Evolutionary conservation across 495 filamentous ascomycete species (phyloP).

Genomic region (Apodospora peruviana): DNA sequence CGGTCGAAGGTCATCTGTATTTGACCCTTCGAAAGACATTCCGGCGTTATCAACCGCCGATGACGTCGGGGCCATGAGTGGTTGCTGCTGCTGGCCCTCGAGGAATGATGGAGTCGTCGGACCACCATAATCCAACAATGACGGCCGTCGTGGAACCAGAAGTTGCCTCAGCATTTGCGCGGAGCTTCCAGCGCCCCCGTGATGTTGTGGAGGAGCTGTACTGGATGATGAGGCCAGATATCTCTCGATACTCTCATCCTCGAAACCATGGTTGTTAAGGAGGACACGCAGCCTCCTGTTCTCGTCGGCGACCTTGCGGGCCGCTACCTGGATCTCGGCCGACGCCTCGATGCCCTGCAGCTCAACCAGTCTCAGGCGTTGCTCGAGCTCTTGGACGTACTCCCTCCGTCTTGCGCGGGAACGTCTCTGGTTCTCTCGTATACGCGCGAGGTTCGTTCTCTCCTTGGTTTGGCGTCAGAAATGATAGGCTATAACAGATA

Average conservation of each 20-base stretch:
- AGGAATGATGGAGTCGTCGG: too few species aligned
- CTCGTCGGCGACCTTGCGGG: slow-evolving; percentile 57
- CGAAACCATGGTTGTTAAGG: slow-evolving; percentile 18
- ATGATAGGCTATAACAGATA: too few species aligned
- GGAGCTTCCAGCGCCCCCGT: not conserved
- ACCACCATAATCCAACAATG: too few species aligned
- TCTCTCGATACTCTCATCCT: slow-evolving; percentile 13
- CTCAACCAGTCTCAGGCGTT: slow-evolving; percentile 56
- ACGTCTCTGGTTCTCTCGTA: slow-evolving; percentile 77
- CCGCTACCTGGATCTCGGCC: slow-evolving; percentile 58
- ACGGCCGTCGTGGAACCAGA: not conserved
- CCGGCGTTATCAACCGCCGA: too few species aligned
- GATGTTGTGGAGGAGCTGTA: not conserved
- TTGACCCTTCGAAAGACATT: too few species aligned
- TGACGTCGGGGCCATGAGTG: too few species aligned
- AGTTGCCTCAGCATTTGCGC: not conserved
- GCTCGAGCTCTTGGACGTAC: slow-evolving; percentile 66
- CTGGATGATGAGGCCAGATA: slow-evolving; percentile 10
- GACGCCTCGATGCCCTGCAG: slow-evolving; percentile 51
- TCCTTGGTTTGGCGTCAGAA: slow-evolving; percentile 5
- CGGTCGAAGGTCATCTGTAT: too few species aligned
- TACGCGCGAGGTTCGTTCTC: slow-evolving; percentile 45
- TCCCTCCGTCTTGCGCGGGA: slow-evolving; percentile 72
- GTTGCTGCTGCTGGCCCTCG: too few species aligned
- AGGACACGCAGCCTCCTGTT: slow-evolving; percentile 40